Conservation (phyloP, 1,284 basidiomycete genomes). For the Ceratorhiza oryzae-sativae region DNA sequence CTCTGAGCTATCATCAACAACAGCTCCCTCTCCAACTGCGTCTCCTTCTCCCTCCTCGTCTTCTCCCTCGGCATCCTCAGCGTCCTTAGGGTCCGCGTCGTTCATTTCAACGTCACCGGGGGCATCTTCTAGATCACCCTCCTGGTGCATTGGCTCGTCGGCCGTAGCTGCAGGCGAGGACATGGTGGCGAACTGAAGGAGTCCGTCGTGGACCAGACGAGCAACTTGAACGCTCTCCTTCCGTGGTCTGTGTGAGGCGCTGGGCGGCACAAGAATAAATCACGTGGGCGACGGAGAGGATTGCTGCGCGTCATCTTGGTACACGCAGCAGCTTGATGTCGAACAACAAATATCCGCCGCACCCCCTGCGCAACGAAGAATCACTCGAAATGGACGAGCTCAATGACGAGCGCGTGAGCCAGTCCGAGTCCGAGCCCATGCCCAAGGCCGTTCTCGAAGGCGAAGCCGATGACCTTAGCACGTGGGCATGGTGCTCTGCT, state of each 20-base stretch:
- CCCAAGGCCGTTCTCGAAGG: slow-evolving; percentile 23
- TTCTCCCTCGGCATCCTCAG: slow-evolving; percentile 38
- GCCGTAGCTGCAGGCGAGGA: slow-evolving; percentile 11
- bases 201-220: slow-evolving; percentile 17
- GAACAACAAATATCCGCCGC: slow-evolving; percentile 6
- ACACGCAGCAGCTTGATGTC: slow-evolving; percentile 7
- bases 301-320: slow-evolving; percentile 4
- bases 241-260: slow-evolving; percentile 23
- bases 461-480: slow-evolving; percentile 28
- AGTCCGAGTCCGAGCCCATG: background rate
- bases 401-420: background rate
- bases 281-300: background rate
- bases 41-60: slow-evolving; percentile 42
- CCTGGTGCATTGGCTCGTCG: slow-evolving; percentile 13
- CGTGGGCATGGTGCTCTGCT: slow-evolving; percentile 31
- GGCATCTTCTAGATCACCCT: slow-evolving; percentile 26
- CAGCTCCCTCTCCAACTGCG: slow-evolving; percentile 43
- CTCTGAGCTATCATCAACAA: slow-evolving; percentile 71
- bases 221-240: slow-evolving; percentile 21
- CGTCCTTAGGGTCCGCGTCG: slow-evolving; percentile 27
- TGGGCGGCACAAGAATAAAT: background rate
- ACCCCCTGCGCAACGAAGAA: slow-evolving; percentile 24
- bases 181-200: slow-evolving; percentile 25
- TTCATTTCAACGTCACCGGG: slow-evolving; percentile 37
- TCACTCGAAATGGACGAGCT: slow-evolving; percentile 31